phyloP scores from a whole-genome alignment of 2,329 filamentous ascomycete species.

The Venturia nashicola region DNA sequence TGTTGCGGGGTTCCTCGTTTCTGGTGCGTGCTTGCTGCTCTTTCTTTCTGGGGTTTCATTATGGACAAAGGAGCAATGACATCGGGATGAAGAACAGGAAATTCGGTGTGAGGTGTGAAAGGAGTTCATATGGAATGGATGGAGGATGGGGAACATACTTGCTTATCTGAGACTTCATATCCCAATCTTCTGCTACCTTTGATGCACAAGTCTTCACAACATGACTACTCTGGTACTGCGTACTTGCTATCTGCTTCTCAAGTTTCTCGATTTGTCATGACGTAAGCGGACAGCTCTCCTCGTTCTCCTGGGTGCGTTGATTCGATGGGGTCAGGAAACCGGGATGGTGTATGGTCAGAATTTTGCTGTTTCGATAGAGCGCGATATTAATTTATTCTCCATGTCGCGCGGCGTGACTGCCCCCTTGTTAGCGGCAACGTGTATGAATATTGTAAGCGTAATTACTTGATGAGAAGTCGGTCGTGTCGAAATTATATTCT shows the following conservation, averaged over 20 bases:
- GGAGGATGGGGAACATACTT: not conserved
- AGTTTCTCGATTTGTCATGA: not conserved
- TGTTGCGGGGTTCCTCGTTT: not conserved
- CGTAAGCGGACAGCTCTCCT: not conserved
- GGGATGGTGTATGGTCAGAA: not conserved
- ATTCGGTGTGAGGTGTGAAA: not conserved
- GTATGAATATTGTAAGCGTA: not conserved
- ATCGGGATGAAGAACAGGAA: constrained; percentile 2
- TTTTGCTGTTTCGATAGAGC: not conserved
- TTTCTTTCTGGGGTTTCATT: not conserved
- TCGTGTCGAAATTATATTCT: not conserved
- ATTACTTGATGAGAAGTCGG: no score
- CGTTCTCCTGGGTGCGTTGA: not conserved
- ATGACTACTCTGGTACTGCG: not conserved
- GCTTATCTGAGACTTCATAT: not conserved
- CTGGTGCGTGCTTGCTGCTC: not conserved
- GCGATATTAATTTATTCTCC: not conserved
- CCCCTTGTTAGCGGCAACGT: not conserved
- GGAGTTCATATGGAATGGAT: not conserved
- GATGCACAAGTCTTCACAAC: not conserved
- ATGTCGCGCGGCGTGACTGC: not conserved
- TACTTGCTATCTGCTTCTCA: not conserved
- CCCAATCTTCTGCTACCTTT: not conserved
- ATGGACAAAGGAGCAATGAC: not conserved
- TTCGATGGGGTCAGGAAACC: not conserved